These are phyloP conservation scores for Termitomyces sp. DNA, from an alignment of 768 basidiomycete genomes.

Conservation along the genomic window DNA sequence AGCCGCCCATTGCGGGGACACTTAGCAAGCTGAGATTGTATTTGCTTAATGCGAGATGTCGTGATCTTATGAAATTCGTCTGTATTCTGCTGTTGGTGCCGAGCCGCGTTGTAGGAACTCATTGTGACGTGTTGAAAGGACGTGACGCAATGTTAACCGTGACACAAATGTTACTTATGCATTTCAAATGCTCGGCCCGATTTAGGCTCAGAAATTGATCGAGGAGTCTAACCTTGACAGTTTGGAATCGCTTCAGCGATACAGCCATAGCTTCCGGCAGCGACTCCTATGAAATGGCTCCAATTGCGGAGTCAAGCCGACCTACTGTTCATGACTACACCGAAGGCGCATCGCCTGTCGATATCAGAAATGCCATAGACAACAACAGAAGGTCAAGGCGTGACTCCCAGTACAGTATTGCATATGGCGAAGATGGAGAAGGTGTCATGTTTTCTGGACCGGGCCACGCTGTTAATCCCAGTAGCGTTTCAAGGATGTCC, in stretches of 20 bases:
- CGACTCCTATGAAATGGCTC: constrained; percentile 35
- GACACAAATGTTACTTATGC: background rate
- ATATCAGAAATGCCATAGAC: constrained; percentile 60
- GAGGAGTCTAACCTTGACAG: background rate
- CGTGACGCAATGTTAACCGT: background rate
- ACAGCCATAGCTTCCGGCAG: constrained; percentile 12
- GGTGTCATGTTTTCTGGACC: constrained; percentile 78
- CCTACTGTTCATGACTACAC: constrained; percentile 60
- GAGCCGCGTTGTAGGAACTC: constrained; percentile 31
- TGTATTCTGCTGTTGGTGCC: constrained; percentile 19
- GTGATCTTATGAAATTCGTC: constrained; percentile 59
- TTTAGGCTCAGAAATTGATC: background rate
- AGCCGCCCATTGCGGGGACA: constrained; percentile 52
- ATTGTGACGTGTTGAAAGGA: constrained; percentile 12
- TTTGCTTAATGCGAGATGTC: constrained; percentile 56
- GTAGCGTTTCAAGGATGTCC: constrained; percentile 78
- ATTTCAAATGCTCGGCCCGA: background rate
- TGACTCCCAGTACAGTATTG: constrained; percentile 59
- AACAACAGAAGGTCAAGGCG: constrained; percentile 49
- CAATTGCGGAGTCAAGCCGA: constrained; percentile 29
- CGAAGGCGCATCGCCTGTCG: constrained; percentile 75
- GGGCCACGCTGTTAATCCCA: constrained; percentile 64
- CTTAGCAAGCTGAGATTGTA: constrained; percentile 60
- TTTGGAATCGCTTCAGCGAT: background rate
- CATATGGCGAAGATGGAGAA: constrained; percentile 54